Evolutionary conservation across 345 rosid species (phyloP), one percentile per base, ranked within the genome.

Genomic region (Bruguiera sexangula): DNA sequence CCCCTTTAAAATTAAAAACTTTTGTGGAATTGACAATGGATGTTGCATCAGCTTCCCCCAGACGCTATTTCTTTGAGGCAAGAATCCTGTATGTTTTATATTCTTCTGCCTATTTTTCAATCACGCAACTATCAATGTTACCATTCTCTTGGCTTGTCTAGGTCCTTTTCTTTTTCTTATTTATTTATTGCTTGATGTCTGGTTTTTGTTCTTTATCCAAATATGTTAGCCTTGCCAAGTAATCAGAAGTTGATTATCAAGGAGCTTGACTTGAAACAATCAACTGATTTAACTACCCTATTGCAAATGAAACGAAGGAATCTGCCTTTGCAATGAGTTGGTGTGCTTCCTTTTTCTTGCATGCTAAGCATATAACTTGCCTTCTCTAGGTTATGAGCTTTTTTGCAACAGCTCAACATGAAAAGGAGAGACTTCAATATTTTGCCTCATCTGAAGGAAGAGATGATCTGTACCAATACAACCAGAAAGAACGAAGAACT

Each of bases 1-100:
- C 39, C 50, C 96, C 96, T 39, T 71, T 90, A 46, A 89, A 83
- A 80, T 78, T 90, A 61, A 90, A 71, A 83, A 83, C 79, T 52
- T 95, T 87, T 63, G 85, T 92, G 73, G 93, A 90, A 77, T 76
- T 82, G 76, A 82, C 97, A n/a, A 92, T 95, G 99, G 99, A 95
- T 85, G 83, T 95, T 66, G 82, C 96, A 77, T 95, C 97, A 15
- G 94, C 96, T 65, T 86, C 97, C 62, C 99, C 96, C 10, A 71
- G 97, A 7, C 85, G 97, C 43, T 90, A 88, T 84, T 92, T 92
- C 82, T 95, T 95, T 3, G 97, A 95, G 96, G 99, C 84, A 84
- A 84, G 88, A 63, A 67, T 79, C 76, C 67, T 69, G 79, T 43
- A 60, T 66, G 74, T 77, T 73, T 68, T 74, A 16, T 57, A n/a